Conservation (phyloP, 305 asterid genomes). For the Fraxinus paxiana region DNA sequence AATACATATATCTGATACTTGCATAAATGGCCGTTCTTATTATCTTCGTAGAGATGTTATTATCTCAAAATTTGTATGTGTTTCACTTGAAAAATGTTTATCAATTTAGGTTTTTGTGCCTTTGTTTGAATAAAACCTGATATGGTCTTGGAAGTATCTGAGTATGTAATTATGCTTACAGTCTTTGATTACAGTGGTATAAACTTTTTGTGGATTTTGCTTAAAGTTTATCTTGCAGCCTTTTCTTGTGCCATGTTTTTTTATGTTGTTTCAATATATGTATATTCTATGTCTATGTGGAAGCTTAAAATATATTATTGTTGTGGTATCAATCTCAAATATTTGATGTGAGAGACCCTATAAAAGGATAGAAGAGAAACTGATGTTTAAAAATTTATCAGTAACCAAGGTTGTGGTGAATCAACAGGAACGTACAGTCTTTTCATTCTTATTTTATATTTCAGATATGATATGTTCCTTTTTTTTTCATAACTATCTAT, state of each 20-base stretch:
- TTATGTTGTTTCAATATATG: neutral
- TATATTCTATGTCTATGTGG: neutral
- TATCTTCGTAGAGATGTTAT: neutral
- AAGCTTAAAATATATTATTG: neutral
- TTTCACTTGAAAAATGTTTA: neutral
- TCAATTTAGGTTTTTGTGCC: neutral
- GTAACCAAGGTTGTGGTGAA: neutral
- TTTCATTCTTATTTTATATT: neutral
- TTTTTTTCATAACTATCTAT: neutral
- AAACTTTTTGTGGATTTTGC: conserved; percentile 30
- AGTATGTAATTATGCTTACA: conserved; percentile 43
- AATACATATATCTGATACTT: neutral
- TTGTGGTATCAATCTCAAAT: neutral
- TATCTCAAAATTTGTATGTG: neutral
- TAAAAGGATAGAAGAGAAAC: neutral
- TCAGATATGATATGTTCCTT: neutral
- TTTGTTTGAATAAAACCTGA: conserved; percentile 15
- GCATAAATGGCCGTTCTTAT: neutral
- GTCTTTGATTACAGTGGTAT: conserved; percentile 68
- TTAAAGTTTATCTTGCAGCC: conserved; percentile 4
- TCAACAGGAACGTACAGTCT: neutral
- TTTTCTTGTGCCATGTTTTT: neutral
- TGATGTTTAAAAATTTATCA: neutral
- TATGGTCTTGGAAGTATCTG: neutral
- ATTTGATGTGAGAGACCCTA: neutral